phyloP scores from a whole-genome alignment of 345 rosid species.

The Pugionium dolabratum region DNA sequence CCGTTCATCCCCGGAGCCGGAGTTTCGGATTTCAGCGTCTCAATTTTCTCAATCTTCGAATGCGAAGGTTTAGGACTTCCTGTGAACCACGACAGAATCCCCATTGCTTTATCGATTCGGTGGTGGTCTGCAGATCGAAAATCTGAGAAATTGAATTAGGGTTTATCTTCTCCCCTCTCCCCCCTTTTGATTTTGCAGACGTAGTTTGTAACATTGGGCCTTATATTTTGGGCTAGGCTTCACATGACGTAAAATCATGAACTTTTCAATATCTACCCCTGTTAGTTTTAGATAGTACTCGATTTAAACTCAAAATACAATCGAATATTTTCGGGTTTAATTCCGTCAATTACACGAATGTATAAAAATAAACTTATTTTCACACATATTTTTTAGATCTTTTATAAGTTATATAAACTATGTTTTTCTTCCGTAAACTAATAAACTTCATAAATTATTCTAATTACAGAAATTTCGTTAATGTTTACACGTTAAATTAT shows the following conservation, averaged over 20 bases:
- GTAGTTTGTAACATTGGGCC: slow-evolving; percentile 1
- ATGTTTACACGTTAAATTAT: too few species aligned
- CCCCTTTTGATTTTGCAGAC: slow-evolving; percentile 1
- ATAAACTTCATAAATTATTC: too few species aligned
- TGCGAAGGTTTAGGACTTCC: slow-evolving; percentile 53
- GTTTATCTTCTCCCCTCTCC: slow-evolving; percentile 28
- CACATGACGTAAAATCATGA: background rate
- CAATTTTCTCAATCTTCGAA: slow-evolving; percentile 35
- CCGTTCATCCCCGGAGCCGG: slow-evolving; percentile 74
- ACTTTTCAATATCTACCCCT: too few species aligned
- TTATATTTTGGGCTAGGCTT: background rate
- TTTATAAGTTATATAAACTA: too few species aligned
- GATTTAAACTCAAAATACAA: too few species aligned
- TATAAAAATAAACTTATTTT: too few species aligned
- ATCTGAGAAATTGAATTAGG: slow-evolving; percentile 25
- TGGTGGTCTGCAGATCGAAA: background rate
- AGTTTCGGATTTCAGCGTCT: slow-evolving; percentile 31
- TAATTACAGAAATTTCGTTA: too few species aligned
- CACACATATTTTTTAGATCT: too few species aligned
- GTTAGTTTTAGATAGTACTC: too few species aligned
- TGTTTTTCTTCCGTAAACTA: too few species aligned
- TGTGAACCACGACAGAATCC: slow-evolving; percentile 84
- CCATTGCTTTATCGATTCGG: slow-evolving; percentile 44
- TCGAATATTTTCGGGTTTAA: too few species aligned
- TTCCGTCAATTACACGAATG: too few species aligned